phyloP scores from a whole-genome alignment of 306 rosid species.

The Alnus glutinosa region DNA sequence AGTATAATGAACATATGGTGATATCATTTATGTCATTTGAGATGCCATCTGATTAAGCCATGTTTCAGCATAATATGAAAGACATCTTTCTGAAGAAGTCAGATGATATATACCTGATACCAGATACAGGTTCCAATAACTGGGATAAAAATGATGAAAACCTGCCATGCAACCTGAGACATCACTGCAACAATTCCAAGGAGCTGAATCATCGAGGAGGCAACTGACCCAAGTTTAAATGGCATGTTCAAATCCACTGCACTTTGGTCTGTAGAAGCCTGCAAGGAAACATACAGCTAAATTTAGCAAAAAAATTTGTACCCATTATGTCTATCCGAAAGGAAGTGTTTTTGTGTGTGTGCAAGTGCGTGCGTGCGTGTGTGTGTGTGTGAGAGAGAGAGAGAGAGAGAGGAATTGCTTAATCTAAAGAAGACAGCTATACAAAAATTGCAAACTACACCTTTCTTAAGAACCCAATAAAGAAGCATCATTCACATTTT shows the following conservation, averaged over 20 bases:
- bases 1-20: background rate
- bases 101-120: slow-evolving; percentile 64
- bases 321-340: background rate
- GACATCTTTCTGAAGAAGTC: slow-evolving; percentile 5
- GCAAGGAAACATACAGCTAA: slow-evolving; percentile 19
- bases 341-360: background rate
- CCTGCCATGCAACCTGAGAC: slow-evolving; percentile 87
- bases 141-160: slow-evolving; percentile 72
- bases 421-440: background rate
- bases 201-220: slow-evolving; percentile 57
- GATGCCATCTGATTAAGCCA: background rate
- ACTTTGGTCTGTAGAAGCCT: slow-evolving; percentile 87
- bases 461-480: background rate
- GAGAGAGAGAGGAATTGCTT: background rate
- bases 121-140: slow-evolving; percentile 58
- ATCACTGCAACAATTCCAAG: slow-evolving; percentile 75
- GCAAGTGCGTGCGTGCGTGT: background rate
- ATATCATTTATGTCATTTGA: background rate
- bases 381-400: too few relatives aligned
- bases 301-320: background rate
- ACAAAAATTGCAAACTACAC: background rate
- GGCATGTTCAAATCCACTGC: slow-evolving; percentile 55
- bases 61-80: slow-evolving; percentile 2
- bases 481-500: background rate
- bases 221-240: slow-evolving; percentile 42